phyloP scores from a whole-genome alignment of 768 basidiomycete species.

The Mycena metata region DNA sequence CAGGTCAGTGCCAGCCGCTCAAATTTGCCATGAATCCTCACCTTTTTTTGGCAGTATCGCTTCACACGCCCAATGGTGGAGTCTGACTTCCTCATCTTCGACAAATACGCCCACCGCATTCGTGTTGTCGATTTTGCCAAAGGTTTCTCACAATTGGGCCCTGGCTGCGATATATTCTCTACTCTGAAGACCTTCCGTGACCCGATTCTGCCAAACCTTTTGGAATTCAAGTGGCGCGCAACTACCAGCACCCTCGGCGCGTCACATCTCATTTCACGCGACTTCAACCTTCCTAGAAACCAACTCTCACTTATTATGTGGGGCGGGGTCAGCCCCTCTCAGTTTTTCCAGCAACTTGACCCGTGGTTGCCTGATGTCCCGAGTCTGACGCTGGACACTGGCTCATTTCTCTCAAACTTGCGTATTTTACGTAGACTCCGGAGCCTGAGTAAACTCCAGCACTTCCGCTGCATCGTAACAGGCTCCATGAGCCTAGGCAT shows the following conservation, averaged over 20 bases:
- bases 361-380: slow-evolving; percentile 23
- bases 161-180: slow-evolving; percentile 20
- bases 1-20: not conserved
- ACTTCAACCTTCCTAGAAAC: slow-evolving; percentile 8
- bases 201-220: slow-evolving; percentile 12
- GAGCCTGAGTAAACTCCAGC: slow-evolving; percentile 4
- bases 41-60: not conserved
- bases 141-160: not conserved
- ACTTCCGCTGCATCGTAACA: slow-evolving; percentile 1
- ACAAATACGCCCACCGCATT: slow-evolving; percentile 16
- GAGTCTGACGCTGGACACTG: slow-evolving; percentile 3
- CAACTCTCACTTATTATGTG: slow-evolving; percentile 9
- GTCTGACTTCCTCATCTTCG: slow-evolving; percentile 7
- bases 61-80: not conserved
- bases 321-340: not conserved
- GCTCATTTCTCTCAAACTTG: not conserved
- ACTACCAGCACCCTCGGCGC: slow-evolving; percentile 22
- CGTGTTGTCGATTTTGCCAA: slow-evolving; percentile 3
- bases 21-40: no score
- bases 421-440: slow-evolving; percentile 1
- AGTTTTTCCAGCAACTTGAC: not conserved
- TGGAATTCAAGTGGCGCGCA: slow-evolving; percentile 2
- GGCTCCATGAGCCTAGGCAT: slow-evolving; percentile 9
- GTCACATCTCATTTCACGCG: slow-evolving; percentile 22
- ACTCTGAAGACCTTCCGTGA: slow-evolving; percentile 13